Evolutionary conservation across 495 filamentous ascomycete genomes (phyloP), one percentile per base, ranked within the genome.

Genomic region (Penicillium canescens): DNA sequence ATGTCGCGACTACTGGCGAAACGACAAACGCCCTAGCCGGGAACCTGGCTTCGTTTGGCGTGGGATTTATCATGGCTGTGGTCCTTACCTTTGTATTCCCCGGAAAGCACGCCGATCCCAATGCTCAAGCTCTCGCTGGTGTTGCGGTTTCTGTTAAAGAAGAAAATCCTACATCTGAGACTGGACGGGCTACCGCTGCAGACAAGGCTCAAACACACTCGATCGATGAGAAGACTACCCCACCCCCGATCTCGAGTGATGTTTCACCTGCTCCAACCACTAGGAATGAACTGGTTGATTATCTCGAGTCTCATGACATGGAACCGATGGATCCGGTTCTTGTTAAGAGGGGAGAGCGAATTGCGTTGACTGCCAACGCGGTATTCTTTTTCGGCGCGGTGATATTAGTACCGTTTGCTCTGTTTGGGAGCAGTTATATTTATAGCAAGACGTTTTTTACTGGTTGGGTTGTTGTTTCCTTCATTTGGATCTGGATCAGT

Each of bases 401-500:
- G 20, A 62, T 78, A n/a, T 37, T 78, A 9, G 64, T 75, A 0
- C 76, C 76, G 0, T 71, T 78, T 34, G 63, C 69, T 2, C 42
- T 79, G 38, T 78, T 77, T 42, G 67, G 71, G 3, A 67, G 61
- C 0, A 37, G 56, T 8, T 77, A 73, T 45, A 55, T 77, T 2
- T 79, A 68, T 55, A 63, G 38, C 26, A 56, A 59, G 33, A 4
- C 51, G 3, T 71, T 74, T 35, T 79, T 78, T 52, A 71, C 63
- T 0, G 76, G 69, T 0, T 79, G 75, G 76, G 62, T 73, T 1
- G 73, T 75, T 2, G 65, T 78, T 4, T 70, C 68, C 5, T 71
- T 79, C 14, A 69, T 79, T 1, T 79, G 73, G 75, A 64, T 76
- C 10, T 77, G 67, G 67, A 50, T 46, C n/a, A 67, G 60, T 39